Evolutionary conservation across 2,329 filamentous ascomycete genomes (phyloP).

Genomic region (Macroventuria anomochaeta): DNA sequence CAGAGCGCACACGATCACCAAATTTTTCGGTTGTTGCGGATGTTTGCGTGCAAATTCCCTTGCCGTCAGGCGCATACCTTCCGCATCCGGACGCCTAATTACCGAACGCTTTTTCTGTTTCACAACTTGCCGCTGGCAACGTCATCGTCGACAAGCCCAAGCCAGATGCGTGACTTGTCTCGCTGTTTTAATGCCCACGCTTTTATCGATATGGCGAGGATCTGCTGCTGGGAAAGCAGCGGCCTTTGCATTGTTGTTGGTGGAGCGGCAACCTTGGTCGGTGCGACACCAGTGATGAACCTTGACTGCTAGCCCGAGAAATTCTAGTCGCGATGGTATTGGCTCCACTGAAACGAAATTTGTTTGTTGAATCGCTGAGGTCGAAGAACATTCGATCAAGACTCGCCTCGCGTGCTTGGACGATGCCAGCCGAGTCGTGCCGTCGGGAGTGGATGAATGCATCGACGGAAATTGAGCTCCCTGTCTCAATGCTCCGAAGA

Average conservation of each 20-base stretch:
- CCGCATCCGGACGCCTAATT: conserved; percentile 16
- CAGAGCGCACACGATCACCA: conserved; percentile 2
- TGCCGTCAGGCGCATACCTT: conserved; percentile 16
- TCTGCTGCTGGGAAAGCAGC: conserved; percentile 13
- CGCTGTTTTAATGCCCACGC: conserved; percentile 13
- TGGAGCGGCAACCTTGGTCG: conserved; percentile 21
- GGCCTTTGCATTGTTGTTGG: conserved; percentile 13
- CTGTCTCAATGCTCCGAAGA: not conserved
- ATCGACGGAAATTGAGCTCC: conserved; percentile 8
- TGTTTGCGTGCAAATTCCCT: conserved; percentile 15
- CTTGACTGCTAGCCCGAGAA: conserved; percentile 17
- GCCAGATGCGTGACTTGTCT: conserved; percentile 12
- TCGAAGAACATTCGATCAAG: conserved; percentile 16
- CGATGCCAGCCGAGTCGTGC: conserved; percentile 10
- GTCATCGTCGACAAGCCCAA: conserved; percentile 22
- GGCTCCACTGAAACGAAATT: conserved; percentile 19
- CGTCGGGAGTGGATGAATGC: conserved; percentile 11
- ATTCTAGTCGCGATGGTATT: conserved; percentile 15
- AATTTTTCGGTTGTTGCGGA: conserved; percentile 9
- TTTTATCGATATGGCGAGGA: conserved; percentile 24
- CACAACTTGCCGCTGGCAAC: conserved; percentile 24
- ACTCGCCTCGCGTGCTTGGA: conserved; percentile 13
- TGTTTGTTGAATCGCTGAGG: conserved; percentile 13
- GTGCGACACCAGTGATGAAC: conserved; percentile 25
- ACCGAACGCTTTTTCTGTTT: conserved; percentile 21